phyloP scores from a whole-genome alignment of 2,329 filamentous ascomycete genomes.

The Pseudogymnoascus sp. region DNA sequence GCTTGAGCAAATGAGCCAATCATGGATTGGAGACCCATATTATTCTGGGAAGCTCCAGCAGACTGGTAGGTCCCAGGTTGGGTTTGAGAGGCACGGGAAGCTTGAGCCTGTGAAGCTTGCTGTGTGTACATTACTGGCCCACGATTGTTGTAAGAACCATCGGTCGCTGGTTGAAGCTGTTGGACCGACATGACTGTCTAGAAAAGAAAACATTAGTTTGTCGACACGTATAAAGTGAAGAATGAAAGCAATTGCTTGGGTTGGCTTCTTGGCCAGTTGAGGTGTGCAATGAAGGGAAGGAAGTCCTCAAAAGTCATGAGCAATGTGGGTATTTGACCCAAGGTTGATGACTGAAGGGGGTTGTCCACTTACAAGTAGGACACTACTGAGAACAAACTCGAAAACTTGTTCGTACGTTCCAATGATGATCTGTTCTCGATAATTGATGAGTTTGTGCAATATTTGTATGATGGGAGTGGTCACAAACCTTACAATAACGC shows the following conservation, averaged over 20 bases:
- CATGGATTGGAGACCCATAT: constrained; percentile 17
- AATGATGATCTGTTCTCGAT: neutral
- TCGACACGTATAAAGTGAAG: neutral
- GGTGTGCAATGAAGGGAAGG: neutral
- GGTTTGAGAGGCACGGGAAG: constrained; percentile 22
- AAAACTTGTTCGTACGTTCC: neutral
- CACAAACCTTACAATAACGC: constrained; percentile 1
- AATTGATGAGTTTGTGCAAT: neutral
- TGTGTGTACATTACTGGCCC: constrained; percentile 25
- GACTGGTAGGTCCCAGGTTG: constrained; percentile 18
- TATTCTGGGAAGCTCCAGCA: constrained; percentile 15
- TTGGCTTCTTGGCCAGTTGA: neutral
- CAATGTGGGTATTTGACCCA: neutral
- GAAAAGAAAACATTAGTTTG: constrained; percentile 1
- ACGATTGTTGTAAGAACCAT: constrained; percentile 19
- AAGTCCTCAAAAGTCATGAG: neutral
- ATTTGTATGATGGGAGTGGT: neutral
- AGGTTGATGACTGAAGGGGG: neutral
- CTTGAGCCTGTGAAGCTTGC: constrained; percentile 18
- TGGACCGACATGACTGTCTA: constrained; percentile 30
- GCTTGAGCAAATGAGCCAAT: constrained; percentile 24
- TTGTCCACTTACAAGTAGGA: constrained; percentile 4
- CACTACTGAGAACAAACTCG: neutral
- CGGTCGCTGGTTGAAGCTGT: constrained; percentile 22
- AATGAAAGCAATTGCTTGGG: neutral